phyloP scores from a whole-genome alignment of 768 basidiomycete species.

The Hygrocybe coccinea region DNA sequence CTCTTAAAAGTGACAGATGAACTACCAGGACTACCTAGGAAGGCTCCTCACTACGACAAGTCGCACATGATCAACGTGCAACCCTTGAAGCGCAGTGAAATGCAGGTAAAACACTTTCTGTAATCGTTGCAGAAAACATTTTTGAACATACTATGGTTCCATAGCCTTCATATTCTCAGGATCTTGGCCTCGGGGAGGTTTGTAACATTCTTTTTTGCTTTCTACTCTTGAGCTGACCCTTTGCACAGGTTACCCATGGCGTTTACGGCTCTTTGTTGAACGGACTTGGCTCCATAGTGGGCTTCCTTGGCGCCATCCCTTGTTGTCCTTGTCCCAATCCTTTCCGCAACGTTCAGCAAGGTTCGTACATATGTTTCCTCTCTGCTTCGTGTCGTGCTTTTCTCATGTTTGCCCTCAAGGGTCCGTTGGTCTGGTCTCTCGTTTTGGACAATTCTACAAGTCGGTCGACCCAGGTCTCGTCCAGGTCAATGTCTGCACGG shows the following conservation, averaged over 20 bases:
- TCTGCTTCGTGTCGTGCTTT: slow-evolving; percentile 5
- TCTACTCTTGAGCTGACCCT: neutral
- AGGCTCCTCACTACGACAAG: slow-evolving; percentile 19
- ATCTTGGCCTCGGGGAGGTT: slow-evolving; percentile 65
- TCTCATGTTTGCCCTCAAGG: slow-evolving; percentile 43
- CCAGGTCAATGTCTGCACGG: slow-evolving; percentile 92
- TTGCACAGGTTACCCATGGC: slow-evolving; percentile 68
- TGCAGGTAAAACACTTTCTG: slow-evolving; percentile 57
- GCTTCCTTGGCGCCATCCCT: slow-evolving; percentile 70
- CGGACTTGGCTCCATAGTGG: slow-evolving; percentile 60
- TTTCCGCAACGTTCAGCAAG: slow-evolving; percentile 81
- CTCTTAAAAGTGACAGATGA: slow-evolving; percentile 62
- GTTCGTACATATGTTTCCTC: slow-evolving; percentile 30
- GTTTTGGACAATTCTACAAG: slow-evolving; percentile 96
- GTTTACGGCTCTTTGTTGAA: slow-evolving; percentile 80
- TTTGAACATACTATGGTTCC: neutral
- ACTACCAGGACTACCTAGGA: slow-evolving; percentile 32
- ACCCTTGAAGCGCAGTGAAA: slow-evolving; percentile 76
- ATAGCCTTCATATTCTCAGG: slow-evolving; percentile 89
- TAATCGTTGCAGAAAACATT: neutral
- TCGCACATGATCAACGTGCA: slow-evolving; percentile 70
- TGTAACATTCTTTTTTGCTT: slow-evolving; percentile 1
- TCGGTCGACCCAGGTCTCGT: slow-evolving; percentile 90
- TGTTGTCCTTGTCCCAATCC: slow-evolving; percentile 85
- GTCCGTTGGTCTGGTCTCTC: slow-evolving; percentile 83